Conservation (phyloP, 306 rosid species). For the Cicer arietinum region DNA sequence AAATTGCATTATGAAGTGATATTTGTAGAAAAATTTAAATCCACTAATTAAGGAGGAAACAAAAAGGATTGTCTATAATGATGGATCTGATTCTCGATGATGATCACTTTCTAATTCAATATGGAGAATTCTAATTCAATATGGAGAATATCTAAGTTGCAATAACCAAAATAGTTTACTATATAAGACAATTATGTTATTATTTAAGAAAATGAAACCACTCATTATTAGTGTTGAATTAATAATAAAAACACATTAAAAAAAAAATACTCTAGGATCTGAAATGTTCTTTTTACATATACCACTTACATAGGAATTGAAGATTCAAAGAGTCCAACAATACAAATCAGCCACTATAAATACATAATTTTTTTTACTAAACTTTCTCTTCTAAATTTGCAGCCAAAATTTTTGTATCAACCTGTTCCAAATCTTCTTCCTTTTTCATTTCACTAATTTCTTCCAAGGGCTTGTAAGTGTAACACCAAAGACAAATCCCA, state of each 20-base stretch:
- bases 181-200: neutral
- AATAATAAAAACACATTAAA: neutral
- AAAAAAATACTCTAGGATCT: neutral
- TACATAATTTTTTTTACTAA: neutral
- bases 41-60: too few relatives aligned
- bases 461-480: constrained; percentile 67
- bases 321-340: constrained; percentile 1
- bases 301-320: neutral
- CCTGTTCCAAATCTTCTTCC: constrained; percentile 48
- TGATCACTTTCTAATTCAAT: too few relatives aligned
- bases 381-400: constrained; percentile 7
- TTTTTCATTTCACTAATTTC: constrained; percentile 39
- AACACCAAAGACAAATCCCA: constrained; percentile 61
- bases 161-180: neutral
- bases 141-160: neutral
- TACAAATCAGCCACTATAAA: neutral
- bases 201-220: constrained; percentile 5
- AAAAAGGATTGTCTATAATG: too few relatives aligned
- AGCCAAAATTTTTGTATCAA: constrained; percentile 17
- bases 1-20: too few relatives aligned
- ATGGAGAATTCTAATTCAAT: neutral
- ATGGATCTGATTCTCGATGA: too few relatives aligned
- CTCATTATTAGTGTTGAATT: neutral
- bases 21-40: too few relatives aligned
- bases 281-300: neutral